Percentiles rank a stretch among this genome's conserved stretches.
Evolutionary conservation across 2,329 filamentous ascomycete genomes (phyloP).

Genomic region (Nemania sp.): DNA sequence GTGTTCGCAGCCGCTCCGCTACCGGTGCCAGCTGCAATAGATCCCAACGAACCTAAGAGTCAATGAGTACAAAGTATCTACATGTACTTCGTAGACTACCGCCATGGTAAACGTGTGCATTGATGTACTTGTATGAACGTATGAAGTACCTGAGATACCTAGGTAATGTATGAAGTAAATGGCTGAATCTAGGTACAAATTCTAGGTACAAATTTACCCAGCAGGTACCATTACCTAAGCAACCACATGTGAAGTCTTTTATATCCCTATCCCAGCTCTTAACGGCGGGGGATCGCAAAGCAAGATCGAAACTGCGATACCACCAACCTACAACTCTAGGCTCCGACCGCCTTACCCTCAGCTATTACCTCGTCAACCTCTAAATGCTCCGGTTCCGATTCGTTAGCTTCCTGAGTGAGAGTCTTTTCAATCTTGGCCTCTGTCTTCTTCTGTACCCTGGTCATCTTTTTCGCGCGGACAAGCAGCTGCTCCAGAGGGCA

Average conservation of each 20-base stretch:
- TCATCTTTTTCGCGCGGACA: slow-evolving; percentile 34
- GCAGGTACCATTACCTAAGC: background rate
- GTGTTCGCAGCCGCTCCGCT: slow-evolving; percentile 19
- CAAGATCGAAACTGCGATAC: background rate
- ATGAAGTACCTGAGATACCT: too few species aligned
- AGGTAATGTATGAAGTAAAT: too few species aligned
- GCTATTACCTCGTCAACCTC: slow-evolving; percentile 16
- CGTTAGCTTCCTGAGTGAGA: slow-evolving; percentile 3
- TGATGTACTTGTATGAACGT: too few species aligned
- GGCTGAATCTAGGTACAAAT: too few species aligned
- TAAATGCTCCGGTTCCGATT: slow-evolving; percentile 5
- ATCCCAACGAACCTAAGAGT: too few species aligned
- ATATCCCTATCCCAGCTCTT: background rate
- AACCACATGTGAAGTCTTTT: too few species aligned
- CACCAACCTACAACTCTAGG: background rate
- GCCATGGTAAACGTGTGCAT: too few species aligned
- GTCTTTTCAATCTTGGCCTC: slow-evolving; percentile 7
- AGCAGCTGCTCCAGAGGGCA: slow-evolving; percentile 51
- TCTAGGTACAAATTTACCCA: background rate
- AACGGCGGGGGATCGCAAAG: too few species aligned
- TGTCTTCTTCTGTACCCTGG: slow-evolving; percentile 19
- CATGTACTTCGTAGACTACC: too few species aligned
- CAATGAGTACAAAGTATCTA: too few species aligned
- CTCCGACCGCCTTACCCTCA: slow-evolving; percentile 3
- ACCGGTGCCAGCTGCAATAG: slow-evolving; percentile 15